Percentiles rank a stretch among this genome's conserved stretches.
phyloP scores from a whole-genome alignment of 345 rosid species.

The Salix udensis region DNA sequence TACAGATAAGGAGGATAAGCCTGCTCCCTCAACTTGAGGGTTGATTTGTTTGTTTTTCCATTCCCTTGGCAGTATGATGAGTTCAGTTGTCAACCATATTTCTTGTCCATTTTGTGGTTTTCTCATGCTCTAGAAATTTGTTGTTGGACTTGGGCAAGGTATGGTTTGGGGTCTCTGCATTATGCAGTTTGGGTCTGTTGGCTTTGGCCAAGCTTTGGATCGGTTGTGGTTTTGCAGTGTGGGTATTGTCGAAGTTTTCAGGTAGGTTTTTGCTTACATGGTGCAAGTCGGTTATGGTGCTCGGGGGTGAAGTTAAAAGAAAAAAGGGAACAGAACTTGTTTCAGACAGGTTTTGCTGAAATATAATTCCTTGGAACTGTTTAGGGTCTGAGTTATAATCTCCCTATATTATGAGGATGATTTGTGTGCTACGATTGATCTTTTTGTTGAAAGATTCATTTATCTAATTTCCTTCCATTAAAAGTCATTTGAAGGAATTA shows the following conservation, averaged over 20 bases:
- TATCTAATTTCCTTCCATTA: background rate
- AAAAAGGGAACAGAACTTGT: background rate
- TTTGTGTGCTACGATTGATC: background rate
- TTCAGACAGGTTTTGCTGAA: slow-evolving; percentile 1
- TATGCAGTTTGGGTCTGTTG: slow-evolving; percentile 32
- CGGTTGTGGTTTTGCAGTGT: slow-evolving; percentile 26
- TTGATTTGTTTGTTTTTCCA: background rate
- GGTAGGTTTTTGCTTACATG: slow-evolving; percentile 19
- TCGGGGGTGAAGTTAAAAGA: background rate
- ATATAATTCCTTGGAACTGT: slow-evolving; percentile 1
- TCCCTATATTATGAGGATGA: background rate
- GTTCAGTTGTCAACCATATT: slow-evolving; percentile 4
- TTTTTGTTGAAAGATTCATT: background rate
- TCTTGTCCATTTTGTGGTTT: slow-evolving; percentile 16
- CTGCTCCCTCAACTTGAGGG: slow-evolving; percentile 44
- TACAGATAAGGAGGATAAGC: slow-evolving; percentile 44
- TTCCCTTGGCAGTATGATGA: slow-evolving; percentile 13
- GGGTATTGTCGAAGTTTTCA: slow-evolving; percentile 15
- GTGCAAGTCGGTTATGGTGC: slow-evolving; percentile 1
- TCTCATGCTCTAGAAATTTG: slow-evolving; percentile 7
- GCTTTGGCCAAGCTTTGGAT: slow-evolving; percentile 25
- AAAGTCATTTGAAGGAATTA: background rate
- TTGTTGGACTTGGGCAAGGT: slow-evolving; percentile 10
- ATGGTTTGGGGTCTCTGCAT: slow-evolving; percentile 28
- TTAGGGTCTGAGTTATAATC: background rate